Percentiles rank a stretch among this genome's conserved stretches.
Conservation (phyloP, 1,284 basidiomycete genomes). For the Athelia sp. region DNA sequence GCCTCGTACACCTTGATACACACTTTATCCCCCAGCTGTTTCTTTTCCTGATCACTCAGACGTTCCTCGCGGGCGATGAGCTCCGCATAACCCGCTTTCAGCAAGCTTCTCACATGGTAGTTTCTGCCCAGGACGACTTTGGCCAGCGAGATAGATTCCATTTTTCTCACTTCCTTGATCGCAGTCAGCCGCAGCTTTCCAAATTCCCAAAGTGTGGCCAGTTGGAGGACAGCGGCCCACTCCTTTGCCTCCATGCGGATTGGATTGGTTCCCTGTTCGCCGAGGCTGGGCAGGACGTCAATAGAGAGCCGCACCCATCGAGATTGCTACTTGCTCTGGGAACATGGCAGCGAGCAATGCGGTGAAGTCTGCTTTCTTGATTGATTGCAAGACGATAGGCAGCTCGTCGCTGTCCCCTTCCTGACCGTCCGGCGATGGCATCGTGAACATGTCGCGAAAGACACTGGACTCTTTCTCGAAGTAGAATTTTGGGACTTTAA, state of each 20-base stretch:
- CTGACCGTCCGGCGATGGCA: not conserved
- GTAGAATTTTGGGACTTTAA: not conserved
- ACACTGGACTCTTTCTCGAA: not conserved
- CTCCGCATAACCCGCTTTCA: too few relatives aligned
- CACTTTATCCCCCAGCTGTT: too few relatives aligned
- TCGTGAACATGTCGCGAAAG: not conserved
- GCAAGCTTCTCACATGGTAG: too few relatives aligned
- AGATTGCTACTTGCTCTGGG: not conserved
- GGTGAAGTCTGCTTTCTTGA: not conserved
- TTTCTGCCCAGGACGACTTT: too few relatives aligned
- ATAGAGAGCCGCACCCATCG: not conserved
- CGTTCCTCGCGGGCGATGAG: too few relatives aligned
- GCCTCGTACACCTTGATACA: too few relatives aligned
- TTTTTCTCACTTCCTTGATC: not conserved
- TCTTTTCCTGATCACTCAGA: too few relatives aligned
- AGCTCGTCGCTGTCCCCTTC: not conserved
- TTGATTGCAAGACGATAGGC: not conserved
- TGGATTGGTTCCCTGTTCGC: not conserved
- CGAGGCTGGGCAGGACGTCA: not conserved
- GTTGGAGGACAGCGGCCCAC: not conserved
- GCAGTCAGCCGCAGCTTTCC: not conserved
- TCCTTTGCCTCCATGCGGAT: not conserved
- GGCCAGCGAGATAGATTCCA: not conserved
- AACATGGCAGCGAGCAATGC: not conserved
- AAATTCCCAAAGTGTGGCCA: not conserved